Evolutionary conservation across 306 rosid genomes (phyloP), one percentile per base, ranked within the genome.

Genomic region (Cucurbita ficifolia): DNA sequence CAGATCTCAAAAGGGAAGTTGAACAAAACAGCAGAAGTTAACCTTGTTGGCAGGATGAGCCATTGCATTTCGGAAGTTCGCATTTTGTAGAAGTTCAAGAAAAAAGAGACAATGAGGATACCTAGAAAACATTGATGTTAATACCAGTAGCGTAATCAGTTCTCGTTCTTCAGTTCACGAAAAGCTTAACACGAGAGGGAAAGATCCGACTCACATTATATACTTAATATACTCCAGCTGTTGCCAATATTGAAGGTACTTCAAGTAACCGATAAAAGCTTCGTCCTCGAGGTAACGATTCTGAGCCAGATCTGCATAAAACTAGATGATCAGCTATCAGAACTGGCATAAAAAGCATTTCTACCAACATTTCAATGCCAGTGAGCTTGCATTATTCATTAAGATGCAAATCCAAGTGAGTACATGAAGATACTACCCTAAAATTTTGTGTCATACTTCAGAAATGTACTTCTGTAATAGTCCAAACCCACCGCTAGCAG

Each of bases 1-100:
- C 54, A 16, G n/a, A 36, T 67, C n/a, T 46, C 35, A 7, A 22
- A 46, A 48, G 1, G 0, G 14, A 69, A 67, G 55, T 45, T 45
- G 38, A 17, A 42, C 48, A 59, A 7, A 59, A 46, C 2, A 40
- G 13, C 54, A 11, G 9, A 64, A 64, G n/a, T 67, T 68, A 38
- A 94, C 99, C 95, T 94, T 94, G 79, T 83, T 91, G 62, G 50
- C 87, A 74, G 98, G 98, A 85, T 94, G 96, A 42, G 98, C 98
- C 98, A 94, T 94, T 80, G 98, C 97, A 81, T 77, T 86, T 49
- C 97, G 96, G 76, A 94, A 94, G 76, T 85, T 87, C 4, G 92
- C 86, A 82, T 89, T 89, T 82, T 94, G 97, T 79, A 94, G 98
- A 55, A 86, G 96, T 83, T 90, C 98, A 6, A 94, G 98, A 45